phyloP scores from a whole-genome alignment of 2,329 filamentous ascomycete genomes.

The Phyllosticta ampelicida region DNA sequence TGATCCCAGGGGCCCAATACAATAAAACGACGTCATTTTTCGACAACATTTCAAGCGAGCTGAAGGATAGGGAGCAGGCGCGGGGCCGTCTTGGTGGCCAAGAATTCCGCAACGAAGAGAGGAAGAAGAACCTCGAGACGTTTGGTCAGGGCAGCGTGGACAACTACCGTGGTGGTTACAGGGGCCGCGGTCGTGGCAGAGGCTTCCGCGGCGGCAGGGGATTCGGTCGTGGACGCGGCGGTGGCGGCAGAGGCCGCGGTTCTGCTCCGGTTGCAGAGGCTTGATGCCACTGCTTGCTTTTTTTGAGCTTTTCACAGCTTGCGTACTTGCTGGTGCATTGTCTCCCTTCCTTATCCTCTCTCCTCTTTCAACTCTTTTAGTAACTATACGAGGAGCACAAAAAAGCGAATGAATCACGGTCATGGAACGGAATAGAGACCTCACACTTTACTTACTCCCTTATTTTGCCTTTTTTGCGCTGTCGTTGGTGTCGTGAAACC shows the following conservation, averaged over 20 bases:
- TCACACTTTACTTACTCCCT: too few species aligned
- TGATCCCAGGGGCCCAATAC: slow-evolving; percentile 47
- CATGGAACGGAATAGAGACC: too few species aligned
- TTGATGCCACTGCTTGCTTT: background rate
- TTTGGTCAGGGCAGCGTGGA: slow-evolving; percentile 97
- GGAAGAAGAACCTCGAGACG: slow-evolving; percentile 87
- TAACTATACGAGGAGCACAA: too few species aligned
- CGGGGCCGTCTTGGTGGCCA: slow-evolving; percentile 59
- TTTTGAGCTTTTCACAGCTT: too few species aligned
- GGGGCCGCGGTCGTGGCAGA: slow-evolving; percentile 62
- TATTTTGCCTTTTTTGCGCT: too few species aligned
- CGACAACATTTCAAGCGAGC: slow-evolving; percentile 93
- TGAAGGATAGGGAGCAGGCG: slow-evolving; percentile 74
- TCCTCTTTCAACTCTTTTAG: too few species aligned
- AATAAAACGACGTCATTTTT: slow-evolving; percentile 90
- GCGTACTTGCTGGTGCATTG: too few species aligned
- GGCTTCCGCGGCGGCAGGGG: slow-evolving; percentile 39
- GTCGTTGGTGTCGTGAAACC: too few species aligned
- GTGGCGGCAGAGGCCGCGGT: slow-evolving; percentile 11
- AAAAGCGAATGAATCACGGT: too few species aligned
- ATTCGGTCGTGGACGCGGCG: slow-evolving; percentile 37
- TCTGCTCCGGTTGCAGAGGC: background rate
- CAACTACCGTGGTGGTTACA: slow-evolving; percentile 63
- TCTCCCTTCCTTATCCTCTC: too few species aligned
- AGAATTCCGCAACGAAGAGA: slow-evolving; percentile 85